These are phyloP conservation scores for Geotrichum australiense DNA, from an alignment of 1,139 yeast genomes.

Conservation along the genomic window DNA sequence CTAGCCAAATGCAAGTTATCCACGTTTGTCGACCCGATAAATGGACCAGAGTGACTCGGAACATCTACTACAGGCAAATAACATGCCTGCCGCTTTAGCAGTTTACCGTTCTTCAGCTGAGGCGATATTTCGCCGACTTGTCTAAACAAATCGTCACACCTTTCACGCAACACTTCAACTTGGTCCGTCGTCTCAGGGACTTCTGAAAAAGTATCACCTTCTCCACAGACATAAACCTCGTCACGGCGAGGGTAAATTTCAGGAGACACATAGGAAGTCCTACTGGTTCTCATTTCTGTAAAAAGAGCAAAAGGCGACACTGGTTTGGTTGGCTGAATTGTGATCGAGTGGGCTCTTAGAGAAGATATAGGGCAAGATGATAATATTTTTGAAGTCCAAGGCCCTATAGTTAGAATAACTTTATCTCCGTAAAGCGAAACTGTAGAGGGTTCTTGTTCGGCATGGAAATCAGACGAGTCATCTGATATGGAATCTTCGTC, in stretches of 20 bases:
- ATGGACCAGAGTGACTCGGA: constrained; percentile 87
- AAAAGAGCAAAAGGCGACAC: constrained; percentile 92
- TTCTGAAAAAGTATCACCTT: constrained; percentile 84
- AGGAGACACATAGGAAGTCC: constrained; percentile 65
- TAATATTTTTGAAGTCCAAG: constrained; percentile 87
- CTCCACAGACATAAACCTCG: constrained; percentile 96
- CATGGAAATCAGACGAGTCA: constrained; percentile 5
- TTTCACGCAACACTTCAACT: constrained; percentile 78
- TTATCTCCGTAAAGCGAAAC: constrained; percentile 52
- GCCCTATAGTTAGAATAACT: constrained; percentile 83
- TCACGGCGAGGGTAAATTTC: constrained; percentile 93
- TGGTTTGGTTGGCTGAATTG: constrained; percentile 63
- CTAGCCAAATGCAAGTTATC: constrained; percentile 71
- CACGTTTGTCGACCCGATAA: constrained; percentile 88
- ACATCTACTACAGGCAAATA: constrained; percentile 91
- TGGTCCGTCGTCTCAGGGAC: constrained; percentile 93
- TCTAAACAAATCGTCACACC: constrained; percentile 79
- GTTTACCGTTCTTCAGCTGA: constrained; percentile 64
- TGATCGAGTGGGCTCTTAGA: constrained; percentile 88
- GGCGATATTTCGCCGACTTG: constrained; percentile 76
- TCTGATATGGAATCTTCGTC: constrained; percentile 16
- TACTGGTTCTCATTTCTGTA: constrained; percentile 72
- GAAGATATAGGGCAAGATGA: constrained; percentile 94
- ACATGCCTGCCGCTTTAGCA: constrained; percentile 86
- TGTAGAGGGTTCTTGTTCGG: constrained; percentile 2